phyloP scores from a whole-genome alignment of 2,329 filamentous ascomycete genomes.

The Elsinoe ampelina region DNA sequence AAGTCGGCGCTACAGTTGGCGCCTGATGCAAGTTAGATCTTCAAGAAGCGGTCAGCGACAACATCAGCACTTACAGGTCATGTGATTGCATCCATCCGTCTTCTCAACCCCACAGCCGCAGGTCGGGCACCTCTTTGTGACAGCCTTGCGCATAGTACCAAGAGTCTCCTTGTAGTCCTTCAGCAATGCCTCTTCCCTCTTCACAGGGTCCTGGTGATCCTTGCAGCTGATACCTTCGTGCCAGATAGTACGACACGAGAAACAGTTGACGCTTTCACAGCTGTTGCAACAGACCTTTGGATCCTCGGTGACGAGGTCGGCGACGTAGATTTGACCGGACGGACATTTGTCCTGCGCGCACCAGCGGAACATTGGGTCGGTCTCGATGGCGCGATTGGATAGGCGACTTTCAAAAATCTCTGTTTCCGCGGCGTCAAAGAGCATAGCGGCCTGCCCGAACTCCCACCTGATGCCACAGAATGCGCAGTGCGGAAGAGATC shows the following conservation, averaged over 20 bases:
- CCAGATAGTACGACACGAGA: constrained; percentile 12
- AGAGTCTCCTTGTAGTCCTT: background rate
- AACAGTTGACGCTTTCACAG: constrained; percentile 13
- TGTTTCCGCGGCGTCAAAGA: background rate
- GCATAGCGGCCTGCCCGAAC: background rate
- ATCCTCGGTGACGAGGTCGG: background rate
- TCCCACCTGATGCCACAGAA: background rate
- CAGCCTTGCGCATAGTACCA: constrained; percentile 8
- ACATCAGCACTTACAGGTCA: constrained; percentile 12
- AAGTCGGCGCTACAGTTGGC: background rate
- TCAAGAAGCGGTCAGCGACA: background rate
- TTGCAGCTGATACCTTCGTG: constrained; percentile 14
- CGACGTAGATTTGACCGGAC: constrained; percentile 11
- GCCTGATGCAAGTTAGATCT: background rate
- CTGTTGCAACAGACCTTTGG: constrained; percentile 9
- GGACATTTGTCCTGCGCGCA: constrained; percentile 13
- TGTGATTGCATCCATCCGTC: constrained; percentile 12
- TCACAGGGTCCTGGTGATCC: constrained; percentile 13
- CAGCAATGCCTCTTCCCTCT: constrained; percentile 2
- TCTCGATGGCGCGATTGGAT: constrained; percentile 10
- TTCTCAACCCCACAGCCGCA: constrained; percentile 7
- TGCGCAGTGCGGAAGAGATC: background rate
- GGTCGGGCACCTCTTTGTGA: constrained; percentile 13
- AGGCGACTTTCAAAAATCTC: constrained; percentile 5
- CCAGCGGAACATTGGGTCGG: constrained; percentile 12